These are phyloP conservation scores for Durusdinium trenchii DNA, from an alignment of 73 alveolate genomes.

Conservation along the genomic window DNA sequence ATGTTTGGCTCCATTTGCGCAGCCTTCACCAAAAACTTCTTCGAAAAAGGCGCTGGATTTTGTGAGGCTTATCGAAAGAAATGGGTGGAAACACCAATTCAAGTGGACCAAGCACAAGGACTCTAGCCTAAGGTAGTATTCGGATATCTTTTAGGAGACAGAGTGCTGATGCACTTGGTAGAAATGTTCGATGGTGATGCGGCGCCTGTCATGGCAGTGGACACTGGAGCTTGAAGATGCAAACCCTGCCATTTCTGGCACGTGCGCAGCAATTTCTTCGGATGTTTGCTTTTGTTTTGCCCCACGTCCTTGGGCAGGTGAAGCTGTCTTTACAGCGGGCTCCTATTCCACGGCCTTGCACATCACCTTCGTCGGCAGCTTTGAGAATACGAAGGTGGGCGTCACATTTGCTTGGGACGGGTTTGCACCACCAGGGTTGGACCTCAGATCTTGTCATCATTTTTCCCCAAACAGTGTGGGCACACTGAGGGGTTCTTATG, in stretches of 20 bases:
- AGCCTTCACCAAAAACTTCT: slow-evolving; percentile 86
- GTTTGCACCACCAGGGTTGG: no score
- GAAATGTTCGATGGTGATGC: not conserved
- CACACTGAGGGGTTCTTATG: no score
- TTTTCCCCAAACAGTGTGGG: no score
- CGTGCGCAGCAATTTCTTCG: not conserved
- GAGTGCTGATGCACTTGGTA: no score
- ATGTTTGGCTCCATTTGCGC: slow-evolving; percentile 52
- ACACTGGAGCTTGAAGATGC: not conserved
- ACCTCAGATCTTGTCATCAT: no score
- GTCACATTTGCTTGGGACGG: no score
- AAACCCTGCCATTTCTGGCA: not conserved
- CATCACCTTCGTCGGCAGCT: slow-evolving; percentile 44
- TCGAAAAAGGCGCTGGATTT: slow-evolving; percentile 69
- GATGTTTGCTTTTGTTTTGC: not conserved
- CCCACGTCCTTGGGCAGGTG: not conserved
- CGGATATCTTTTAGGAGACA: no score
- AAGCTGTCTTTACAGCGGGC: slow-evolving; percentile 45
- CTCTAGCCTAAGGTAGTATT: not conserved
- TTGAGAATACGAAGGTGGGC: not conserved
- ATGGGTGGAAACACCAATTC: not conserved
- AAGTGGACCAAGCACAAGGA: not conserved
- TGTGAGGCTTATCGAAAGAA: no score
- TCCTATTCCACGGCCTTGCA: slow-evolving; percentile 44
- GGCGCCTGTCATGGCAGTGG: not conserved